Conservation (phyloP, 352 stramenopile genomes). For the Globisporangium paroecandrum region DNA sequence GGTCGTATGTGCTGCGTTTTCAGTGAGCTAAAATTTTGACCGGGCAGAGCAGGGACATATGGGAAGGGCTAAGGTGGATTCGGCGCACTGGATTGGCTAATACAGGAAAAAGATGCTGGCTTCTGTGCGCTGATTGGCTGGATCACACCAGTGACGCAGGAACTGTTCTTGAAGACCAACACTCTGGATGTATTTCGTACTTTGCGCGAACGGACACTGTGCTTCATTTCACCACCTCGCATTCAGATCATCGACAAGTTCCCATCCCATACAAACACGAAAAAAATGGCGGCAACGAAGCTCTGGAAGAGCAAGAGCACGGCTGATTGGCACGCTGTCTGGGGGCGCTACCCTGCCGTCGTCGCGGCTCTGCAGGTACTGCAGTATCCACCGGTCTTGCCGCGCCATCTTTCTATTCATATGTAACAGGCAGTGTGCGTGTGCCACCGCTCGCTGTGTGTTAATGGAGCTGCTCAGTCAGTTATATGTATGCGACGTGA, state of each 20-base stretch:
- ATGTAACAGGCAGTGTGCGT: background rate
- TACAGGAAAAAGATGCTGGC: background rate
- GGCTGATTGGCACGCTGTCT: constrained; percentile 33
- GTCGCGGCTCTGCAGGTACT: constrained; percentile 39
- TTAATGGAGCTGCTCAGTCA: background rate
- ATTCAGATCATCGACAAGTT: background rate
- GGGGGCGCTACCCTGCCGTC: constrained; percentile 37
- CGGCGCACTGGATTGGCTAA: background rate
- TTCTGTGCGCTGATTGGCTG: constrained; percentile 1
- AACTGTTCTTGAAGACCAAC: constrained; percentile 3
- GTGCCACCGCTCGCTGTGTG: background rate
- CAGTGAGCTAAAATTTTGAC: background rate
- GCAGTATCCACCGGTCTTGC: background rate
- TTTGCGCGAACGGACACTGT: background rate
- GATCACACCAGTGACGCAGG: background rate
- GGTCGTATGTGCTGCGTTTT: background rate
- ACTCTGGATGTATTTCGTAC: constrained; percentile 6
- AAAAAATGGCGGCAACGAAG: constrained; percentile 9
- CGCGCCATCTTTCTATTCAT: constrained; percentile 4
- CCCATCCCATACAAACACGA: background rate
- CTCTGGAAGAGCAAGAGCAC: constrained; percentile 28
- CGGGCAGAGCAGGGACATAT: background rate
- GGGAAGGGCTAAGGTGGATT: background rate
- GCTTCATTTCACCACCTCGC: no score
- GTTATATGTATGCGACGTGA: background rate